Conservation (phyloP, 768 basidiomycete species). For the Leccinum sublutescens region DNA sequence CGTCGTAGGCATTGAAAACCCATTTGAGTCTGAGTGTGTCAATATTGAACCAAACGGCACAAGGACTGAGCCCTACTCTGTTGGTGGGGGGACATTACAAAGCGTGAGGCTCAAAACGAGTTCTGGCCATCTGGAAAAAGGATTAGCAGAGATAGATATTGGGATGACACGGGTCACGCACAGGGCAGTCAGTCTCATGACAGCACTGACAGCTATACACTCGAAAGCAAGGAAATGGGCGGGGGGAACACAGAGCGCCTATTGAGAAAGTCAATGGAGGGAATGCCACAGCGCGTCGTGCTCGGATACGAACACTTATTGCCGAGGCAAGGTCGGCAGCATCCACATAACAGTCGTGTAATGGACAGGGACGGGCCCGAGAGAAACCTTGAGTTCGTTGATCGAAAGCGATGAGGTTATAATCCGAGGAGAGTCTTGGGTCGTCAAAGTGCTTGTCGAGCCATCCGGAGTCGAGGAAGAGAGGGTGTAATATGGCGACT, state of each 20-base stretch:
- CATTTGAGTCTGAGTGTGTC: slow-evolving; percentile 49
- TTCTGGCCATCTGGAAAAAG: slow-evolving; percentile 60
- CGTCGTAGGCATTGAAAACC: slow-evolving; percentile 60
- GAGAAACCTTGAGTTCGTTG: slow-evolving; percentile 64
- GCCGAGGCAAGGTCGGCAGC: slow-evolving; percentile 74
- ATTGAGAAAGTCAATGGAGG: neutral
- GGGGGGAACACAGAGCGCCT: slow-evolving; percentile 65
- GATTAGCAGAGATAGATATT: slow-evolving; percentile 5
- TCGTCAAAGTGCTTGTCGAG: slow-evolving; percentile 65
- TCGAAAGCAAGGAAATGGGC: slow-evolving; percentile 75
- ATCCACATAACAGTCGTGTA: slow-evolving; percentile 74
- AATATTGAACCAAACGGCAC: neutral
- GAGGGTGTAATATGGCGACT: slow-evolving; percentile 64
- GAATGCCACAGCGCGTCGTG: neutral
- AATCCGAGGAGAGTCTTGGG: slow-evolving; percentile 52
- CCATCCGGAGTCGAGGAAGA: slow-evolving; percentile 70
- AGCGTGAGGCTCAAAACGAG: slow-evolving; percentile 65
- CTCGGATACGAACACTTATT: slow-evolving; percentile 47
- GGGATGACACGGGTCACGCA: slow-evolving; percentile 36
- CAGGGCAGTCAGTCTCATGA: slow-evolving; percentile 64
- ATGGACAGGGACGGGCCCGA: slow-evolving; percentile 47
- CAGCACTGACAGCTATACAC: slow-evolving; percentile 51
- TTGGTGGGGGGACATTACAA: slow-evolving; percentile 64
- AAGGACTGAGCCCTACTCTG: slow-evolving; percentile 48
- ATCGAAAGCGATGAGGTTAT: slow-evolving; percentile 77